A percentile compares a stretch with the other conserved stretches of the same genome.
These are phyloP conservation scores for Zalerion maritima DNA, from an alignment of 495 filamentous ascomycete species.

Conservation along the genomic window DNA sequence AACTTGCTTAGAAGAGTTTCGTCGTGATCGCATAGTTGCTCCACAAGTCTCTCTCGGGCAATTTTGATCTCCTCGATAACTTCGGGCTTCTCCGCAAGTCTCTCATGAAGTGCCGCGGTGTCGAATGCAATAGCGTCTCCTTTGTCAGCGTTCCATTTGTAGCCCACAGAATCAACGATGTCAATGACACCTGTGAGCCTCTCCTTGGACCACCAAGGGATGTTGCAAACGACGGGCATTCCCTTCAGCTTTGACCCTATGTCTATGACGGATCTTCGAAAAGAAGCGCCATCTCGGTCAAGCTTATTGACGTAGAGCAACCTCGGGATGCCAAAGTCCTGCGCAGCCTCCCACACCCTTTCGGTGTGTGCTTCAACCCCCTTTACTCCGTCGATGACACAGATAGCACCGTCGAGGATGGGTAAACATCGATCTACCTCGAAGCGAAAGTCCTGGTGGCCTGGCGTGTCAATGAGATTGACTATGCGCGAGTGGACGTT, in stretches of 20 bases:
- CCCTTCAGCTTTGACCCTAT: constrained; percentile 63
- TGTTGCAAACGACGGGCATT: constrained; percentile 84
- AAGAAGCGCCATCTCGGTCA: constrained; percentile 85
- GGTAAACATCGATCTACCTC: constrained; percentile 89
- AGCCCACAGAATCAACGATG: constrained; percentile 58
- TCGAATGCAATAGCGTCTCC: constrained; percentile 36
- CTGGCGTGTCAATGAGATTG: constrained; percentile 95
- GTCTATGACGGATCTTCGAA: constrained; percentile 73
- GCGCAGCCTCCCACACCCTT: constrained; percentile 88
- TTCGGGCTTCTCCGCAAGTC: constrained; percentile 17
- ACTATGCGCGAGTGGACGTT: constrained; percentile 39
- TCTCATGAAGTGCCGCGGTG: constrained; percentile 23
- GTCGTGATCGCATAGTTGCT: constrained; percentile 75
- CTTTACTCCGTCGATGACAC: constrained; percentile 90
- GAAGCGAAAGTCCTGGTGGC: constrained; percentile 96
- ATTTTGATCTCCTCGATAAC: constrained; percentile 55
- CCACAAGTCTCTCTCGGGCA: constrained; percentile 66
- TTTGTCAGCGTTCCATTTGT: constrained; percentile 34
- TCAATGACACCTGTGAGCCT: constrained; percentile 72
- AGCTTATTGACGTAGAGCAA: constrained; percentile 92
- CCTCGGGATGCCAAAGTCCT: constrained; percentile 68
- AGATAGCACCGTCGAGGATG: constrained; percentile 88
- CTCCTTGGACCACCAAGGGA: constrained; percentile 83
- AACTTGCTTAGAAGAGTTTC: constrained; percentile 74
- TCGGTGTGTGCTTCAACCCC: constrained; percentile 98